Percentiles rank a stretch among this genome's conserved stretches.
These are phyloP conservation scores for Pythium pyrilobum DNA, from an alignment of 352 stramenopile genomes.

Conservation along the genomic window DNA sequence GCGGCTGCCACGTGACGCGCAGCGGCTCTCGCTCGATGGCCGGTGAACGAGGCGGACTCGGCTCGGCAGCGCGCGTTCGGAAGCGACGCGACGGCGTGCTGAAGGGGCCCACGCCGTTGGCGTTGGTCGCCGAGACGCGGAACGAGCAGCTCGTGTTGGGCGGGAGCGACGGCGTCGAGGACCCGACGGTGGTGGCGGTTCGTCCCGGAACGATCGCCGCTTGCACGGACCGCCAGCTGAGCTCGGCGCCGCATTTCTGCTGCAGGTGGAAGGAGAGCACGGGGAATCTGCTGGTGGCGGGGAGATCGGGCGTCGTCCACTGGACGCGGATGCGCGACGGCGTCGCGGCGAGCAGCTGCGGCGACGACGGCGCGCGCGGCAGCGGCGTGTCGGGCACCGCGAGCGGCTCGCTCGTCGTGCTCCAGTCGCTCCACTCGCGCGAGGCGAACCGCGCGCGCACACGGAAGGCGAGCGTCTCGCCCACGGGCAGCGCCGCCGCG, in stretches of 20 bases:
- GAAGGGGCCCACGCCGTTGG: conserved; percentile 51
- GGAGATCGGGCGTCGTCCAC: conserved; percentile 23
- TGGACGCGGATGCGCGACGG: conserved; percentile 34
- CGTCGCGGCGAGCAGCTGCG: conserved; percentile 32
- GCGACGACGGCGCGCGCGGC: conserved; percentile 33
- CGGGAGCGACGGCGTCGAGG: conserved; percentile 16
- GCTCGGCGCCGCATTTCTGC: conserved; percentile 41
- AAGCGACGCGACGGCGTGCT: conserved; percentile 30
- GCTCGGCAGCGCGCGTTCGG: conserved; percentile 22
- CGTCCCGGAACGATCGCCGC: conserved; percentile 23
- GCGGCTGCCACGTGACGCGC: conserved; percentile 32
- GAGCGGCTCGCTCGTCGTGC: conserved; percentile 29
- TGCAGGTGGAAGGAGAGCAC: conserved; percentile 37
- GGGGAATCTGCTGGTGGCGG: conserved; percentile 23
- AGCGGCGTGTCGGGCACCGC: conserved; percentile 29
- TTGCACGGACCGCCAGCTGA: conserved; percentile 39
- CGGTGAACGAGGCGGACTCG: conserved; percentile 18
- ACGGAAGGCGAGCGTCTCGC: conserved; percentile 35
- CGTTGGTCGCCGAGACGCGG: conserved; percentile 43
- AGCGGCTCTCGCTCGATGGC: conserved; percentile 20
- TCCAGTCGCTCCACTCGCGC: conserved; percentile 52
- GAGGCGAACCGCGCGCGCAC: conserved; percentile 36
- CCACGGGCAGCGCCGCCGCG: conserved; percentile 19
- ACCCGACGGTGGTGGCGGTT: conserved; percentile 22
- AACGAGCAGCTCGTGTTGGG: conserved; percentile 50